Base-by-base conservation (phyloP, 2,329 filamentous ascomycete species). In the Exserohilum rostratum region DNA sequence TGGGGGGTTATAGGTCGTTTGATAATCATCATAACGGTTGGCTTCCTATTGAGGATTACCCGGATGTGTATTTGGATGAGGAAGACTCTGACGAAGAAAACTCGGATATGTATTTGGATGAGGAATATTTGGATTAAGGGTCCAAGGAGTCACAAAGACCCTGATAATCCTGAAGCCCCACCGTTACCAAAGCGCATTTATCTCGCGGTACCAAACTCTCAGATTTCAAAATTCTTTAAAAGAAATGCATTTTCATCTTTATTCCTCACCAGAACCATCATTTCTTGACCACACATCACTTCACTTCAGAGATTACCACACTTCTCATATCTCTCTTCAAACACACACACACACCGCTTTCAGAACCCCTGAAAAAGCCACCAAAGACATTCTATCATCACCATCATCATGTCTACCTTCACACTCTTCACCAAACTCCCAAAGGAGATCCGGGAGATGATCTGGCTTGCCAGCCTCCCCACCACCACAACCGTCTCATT, bases 391-490 rank as follows among this genome's bases (percentile, higher is more conserved):
- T 40, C 3, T 6, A 48, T 27, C 34, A 47, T 9, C 30, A 42
- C 30, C 10, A 34, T 13, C 15, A 42, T 12, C 12, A 53, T 53
- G 50, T 25, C 29, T 35, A 40, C 44, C 35, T 53, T 53, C 17
- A 48, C 27, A 18, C 6, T 11, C 20, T 53, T 53, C 43, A 34
- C 37, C 9, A 43, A 34, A 17, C 50, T 53, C 30, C 50, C 50
- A 12, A 42, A 42, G 37, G 44, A 53, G 50, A 15, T 48, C 44
- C 30, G 44, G 6, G 10, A 43, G 20, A 22, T 42, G 22, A 45
- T 53, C n/a, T 53, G 50, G 50, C 29, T 42, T 22, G 17, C 37
- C 22, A 48, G 44, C 17, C 46, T 42, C 34, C 44, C 44, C 13
- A 34, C 11, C 12, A 53, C 37, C 33, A 30, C 27, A 18, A 53